Conservation (phyloP, 345 rosid genomes). For the Psidium friedrichsthalianum region DNA sequence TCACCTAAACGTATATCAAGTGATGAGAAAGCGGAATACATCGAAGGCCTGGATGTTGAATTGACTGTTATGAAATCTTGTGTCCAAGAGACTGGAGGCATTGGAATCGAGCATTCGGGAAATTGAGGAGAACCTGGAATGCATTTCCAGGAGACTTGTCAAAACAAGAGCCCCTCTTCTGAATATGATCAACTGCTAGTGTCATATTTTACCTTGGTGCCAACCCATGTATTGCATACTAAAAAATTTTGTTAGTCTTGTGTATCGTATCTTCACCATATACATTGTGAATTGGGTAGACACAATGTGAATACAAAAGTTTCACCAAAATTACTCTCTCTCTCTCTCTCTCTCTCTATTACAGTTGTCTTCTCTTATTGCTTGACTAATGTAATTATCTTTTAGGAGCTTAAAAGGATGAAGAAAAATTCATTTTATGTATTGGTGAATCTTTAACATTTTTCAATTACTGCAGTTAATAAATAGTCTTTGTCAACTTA, state of each 20-base stretch:
- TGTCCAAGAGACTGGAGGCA: constrained; percentile 12
- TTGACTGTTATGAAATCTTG: background rate
- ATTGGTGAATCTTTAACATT: background rate
- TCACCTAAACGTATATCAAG: background rate
- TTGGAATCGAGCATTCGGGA: constrained; percentile 19
- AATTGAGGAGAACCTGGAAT: constrained; percentile 26
- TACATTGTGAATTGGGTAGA: background rate
- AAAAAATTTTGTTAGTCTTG: background rate
- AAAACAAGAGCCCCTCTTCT: constrained; percentile 33
- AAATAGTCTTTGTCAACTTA: background rate
- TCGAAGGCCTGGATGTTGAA: background rate
- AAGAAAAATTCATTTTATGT: background rate
- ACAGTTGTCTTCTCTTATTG: background rate
- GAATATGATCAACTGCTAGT: constrained; percentile 18
- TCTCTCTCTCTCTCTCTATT: background rate
- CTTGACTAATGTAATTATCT: background rate
- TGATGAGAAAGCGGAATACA: background rate
- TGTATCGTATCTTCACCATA: background rate
- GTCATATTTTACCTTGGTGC: background rate
- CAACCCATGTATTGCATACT: background rate
- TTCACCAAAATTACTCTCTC: background rate
- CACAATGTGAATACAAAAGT: background rate
- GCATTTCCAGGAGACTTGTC: constrained; percentile 22
- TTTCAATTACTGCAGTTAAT: background rate
- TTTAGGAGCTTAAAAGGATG: background rate